Percentiles rank a stretch among this genome's conserved stretches.
These are phyloP conservation scores for Xenoacremonium recifei DNA, from an alignment of 2,329 filamentous ascomycete genomes.

Conservation along the genomic window DNA sequence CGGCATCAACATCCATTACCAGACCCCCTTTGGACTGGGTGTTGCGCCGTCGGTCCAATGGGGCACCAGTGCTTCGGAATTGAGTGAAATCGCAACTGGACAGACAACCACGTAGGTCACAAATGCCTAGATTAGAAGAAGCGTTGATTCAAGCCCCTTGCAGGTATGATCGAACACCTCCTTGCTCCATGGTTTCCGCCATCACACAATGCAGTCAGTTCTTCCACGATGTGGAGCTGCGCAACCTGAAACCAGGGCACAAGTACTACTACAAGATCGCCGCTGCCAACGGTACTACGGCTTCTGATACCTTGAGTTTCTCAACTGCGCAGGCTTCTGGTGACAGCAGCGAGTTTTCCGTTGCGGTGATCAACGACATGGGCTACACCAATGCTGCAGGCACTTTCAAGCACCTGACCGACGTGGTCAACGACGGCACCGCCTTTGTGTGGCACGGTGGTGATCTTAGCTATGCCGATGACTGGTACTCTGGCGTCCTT, in stretches of 20 bases:
- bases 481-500: slow-evolving; percentile 50
- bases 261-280: slow-evolving; percentile 52
- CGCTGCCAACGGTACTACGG: slow-evolving; percentile 48
- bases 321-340: slow-evolving; percentile 44
- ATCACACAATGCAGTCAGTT: slow-evolving; percentile 51
- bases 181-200: slow-evolving; percentile 41
- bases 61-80: slow-evolving; percentile 33
- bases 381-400: slow-evolving; percentile 51
- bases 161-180: slow-evolving; percentile 49
- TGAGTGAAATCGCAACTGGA: slow-evolving; percentile 37
- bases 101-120: not conserved
- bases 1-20: slow-evolving; percentile 52
- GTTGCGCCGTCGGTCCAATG: slow-evolving; percentile 41
- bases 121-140: no score
- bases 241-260: slow-evolving; percentile 37
- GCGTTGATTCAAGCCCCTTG: no score
- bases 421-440: slow-evolving; percentile 41
- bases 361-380: slow-evolving; percentile 52
- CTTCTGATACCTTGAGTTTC: slow-evolving; percentile 45
- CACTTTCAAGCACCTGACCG: slow-evolving; percentile 41
- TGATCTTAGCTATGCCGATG: slow-evolving; percentile 49
- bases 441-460: slow-evolving; percentile 54
- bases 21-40: slow-evolving; percentile 52
- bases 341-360: slow-evolving; percentile 37
- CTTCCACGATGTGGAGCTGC: slow-evolving; percentile 50